These are phyloP conservation scores for Xylaria venustula DNA, from an alignment of 495 filamentous ascomycete species.

Conservation along the genomic window DNA sequence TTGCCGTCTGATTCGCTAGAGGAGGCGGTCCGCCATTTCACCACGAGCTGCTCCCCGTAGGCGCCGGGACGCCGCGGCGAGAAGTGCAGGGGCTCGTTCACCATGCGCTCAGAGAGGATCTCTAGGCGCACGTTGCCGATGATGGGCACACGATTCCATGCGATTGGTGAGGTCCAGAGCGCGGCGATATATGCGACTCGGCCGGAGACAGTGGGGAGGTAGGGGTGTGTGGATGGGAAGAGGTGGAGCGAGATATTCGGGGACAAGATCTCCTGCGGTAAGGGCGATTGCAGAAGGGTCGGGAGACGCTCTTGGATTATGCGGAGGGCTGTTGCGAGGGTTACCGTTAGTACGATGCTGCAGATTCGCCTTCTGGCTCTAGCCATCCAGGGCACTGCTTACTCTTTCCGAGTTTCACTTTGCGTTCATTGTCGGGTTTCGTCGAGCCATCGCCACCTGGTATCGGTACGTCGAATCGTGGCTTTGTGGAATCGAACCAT, in stretches of 20 bases:
- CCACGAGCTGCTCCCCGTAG: slow-evolving; percentile 74
- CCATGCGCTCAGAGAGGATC: slow-evolving; percentile 84
- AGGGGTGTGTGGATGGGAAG: slow-evolving; percentile 94
- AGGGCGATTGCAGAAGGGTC: slow-evolving; percentile 75
- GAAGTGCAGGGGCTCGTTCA: slow-evolving; percentile 45
- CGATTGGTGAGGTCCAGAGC: slow-evolving; percentile 90
- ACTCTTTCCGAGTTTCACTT: slow-evolving; percentile 89
- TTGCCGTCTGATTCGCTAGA: slow-evolving; percentile 28
- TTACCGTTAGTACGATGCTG: slow-evolving; percentile 1
- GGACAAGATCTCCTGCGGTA: slow-evolving; percentile 83
- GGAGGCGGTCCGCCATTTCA: slow-evolving; percentile 68
- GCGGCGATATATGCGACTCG: slow-evolving; percentile 88
- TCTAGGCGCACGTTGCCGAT: slow-evolving; percentile 84
- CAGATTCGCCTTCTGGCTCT: too few species aligned
- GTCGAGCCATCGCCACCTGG: slow-evolving; percentile 17
- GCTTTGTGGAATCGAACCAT: slow-evolving; percentile 37
- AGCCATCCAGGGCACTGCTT: slow-evolving; percentile 25
- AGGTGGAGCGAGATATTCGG: slow-evolving; percentile 90
- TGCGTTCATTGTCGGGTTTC: slow-evolving; percentile 67
- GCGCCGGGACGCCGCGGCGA: slow-evolving; percentile 35
- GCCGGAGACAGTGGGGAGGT: slow-evolving; percentile 88
- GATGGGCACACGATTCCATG: slow-evolving; percentile 89
- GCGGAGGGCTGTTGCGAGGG: slow-evolving; percentile 62
- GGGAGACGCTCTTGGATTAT: slow-evolving; percentile 85
- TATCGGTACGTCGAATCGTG: slow-evolving; percentile 18